Base-by-base conservation (phyloP, 2,329 filamentous ascomycete species). In the Trichoderma koningiopsis region DNA sequence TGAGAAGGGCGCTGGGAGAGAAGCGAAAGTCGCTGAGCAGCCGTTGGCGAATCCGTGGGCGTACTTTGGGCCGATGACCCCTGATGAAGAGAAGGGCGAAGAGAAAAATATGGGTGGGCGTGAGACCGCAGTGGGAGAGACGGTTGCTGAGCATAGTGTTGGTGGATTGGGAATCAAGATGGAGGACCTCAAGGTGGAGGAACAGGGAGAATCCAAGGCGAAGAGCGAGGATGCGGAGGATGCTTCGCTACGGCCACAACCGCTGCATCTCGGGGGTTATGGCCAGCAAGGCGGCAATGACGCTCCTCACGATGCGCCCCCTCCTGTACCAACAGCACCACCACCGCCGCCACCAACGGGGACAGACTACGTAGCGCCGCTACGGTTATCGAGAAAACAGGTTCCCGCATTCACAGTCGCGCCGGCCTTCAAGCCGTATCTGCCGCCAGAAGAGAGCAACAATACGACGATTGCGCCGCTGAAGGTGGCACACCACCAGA, bases 1-100 rank as follows among this genome's bases (percentile, higher is more conserved):
- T 16, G 53, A 11, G n/a, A 60, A 16, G 33, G 33, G 24, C 19
- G 52, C 53, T 4, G 40, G 37, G 58, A 52, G 37, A 1, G 14
- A 35, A 14, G 33, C 53, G 40, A 66, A 71, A 35, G 22, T 60
- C 7, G 64, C 68, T 33, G 52, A 69, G 37, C 55, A 71, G 33
- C 64, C 40, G n/a, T 69, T 70, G 70, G 78, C 77, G 37, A 77
- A 79, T 52, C 77, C 78, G 11, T 80, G 78, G 78, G 73, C 78
- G 19, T 80, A 78, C 40, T 75, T 78, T 70, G 77, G 77, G 3
- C 73, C 76, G 13, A 37, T 65, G 14, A 24, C 31, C 22, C 68
- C 33, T 2, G 60, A 70, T 16, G 70, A 72, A 19, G 70, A 68
- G 7, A 60, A 47, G 16, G 49, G 40, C 5, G 22, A 49, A 4